Conservation (phyloP, 1,284 basidiomycete genomes). For the Boletus albobrunnescens region DNA sequence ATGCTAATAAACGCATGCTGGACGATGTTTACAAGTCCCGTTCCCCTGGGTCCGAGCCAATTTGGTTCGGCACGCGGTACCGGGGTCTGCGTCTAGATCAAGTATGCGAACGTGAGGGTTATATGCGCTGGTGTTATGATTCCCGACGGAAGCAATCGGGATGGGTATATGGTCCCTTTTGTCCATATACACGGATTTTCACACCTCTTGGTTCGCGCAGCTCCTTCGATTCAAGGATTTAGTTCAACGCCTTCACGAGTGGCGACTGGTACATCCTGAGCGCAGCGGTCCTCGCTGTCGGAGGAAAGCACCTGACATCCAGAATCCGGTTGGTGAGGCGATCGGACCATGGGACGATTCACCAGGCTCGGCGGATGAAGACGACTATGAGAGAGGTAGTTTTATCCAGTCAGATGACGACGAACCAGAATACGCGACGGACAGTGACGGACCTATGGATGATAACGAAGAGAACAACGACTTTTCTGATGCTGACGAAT, state of each 20-base stretch:
- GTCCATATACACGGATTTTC: not conserved
- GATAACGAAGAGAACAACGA: not conserved
- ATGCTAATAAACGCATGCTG: conserved; percentile 12
- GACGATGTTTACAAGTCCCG: conserved; percentile 15
- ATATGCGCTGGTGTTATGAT: conserved; percentile 7
- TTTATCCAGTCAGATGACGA: conserved; percentile 16
- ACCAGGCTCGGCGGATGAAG: conserved; percentile 13
- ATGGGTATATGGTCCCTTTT: conserved; percentile 8
- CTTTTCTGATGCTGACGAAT: not conserved
- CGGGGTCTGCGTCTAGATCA: conserved; percentile 16
- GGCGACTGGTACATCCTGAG: conserved; percentile 14
- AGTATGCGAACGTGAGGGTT: conserved; percentile 11
- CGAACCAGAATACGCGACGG: not conserved
- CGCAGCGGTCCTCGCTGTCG: conserved; percentile 1
- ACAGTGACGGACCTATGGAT: not conserved
- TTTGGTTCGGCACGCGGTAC: conserved; percentile 24
- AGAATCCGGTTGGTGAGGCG: conserved; percentile 17
- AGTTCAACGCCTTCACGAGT: conserved; percentile 8
- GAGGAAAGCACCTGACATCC: conserved; percentile 5
- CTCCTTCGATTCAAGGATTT: conserved; percentile 11
- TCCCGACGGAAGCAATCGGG: not conserved
- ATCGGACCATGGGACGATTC: conserved; percentile 17
- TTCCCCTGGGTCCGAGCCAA: conserved; percentile 24
- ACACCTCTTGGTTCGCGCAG: not conserved
- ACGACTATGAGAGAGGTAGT: conserved; percentile 4